These are phyloP conservation scores for Prunus salicina DNA, from an alignment of 306 rosid species.

Conservation along the genomic window DNA sequence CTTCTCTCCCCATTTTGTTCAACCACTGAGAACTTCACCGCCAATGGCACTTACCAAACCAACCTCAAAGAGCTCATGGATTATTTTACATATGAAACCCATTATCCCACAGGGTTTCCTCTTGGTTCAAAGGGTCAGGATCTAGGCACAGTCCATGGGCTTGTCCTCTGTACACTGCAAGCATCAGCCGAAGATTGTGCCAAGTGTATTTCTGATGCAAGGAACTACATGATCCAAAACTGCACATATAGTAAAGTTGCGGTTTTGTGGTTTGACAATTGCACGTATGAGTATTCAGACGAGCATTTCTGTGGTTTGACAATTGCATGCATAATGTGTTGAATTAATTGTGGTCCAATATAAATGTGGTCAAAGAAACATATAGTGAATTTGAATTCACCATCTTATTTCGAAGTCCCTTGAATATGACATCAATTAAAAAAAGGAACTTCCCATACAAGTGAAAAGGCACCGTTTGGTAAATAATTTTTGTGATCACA, in stretches of 20 bases:
- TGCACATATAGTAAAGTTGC: conserved; percentile 33
- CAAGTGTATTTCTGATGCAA: conserved; percentile 30
- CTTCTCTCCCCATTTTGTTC: conserved; percentile 5
- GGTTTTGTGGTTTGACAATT: conserved; percentile 29
- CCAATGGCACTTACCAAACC: not conserved
- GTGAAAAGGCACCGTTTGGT: no score
- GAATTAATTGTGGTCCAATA: no score
- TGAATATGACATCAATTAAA: no score
- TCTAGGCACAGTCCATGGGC: conserved; percentile 24
- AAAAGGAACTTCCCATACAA: no score
- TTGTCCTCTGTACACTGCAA: conserved; percentile 34
- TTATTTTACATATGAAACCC: conserved; percentile 20
- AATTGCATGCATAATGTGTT: no score
- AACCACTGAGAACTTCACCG: not conserved
- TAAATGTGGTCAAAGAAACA: no score
- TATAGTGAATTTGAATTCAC: no score
- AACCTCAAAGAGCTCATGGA: conserved; percentile 8
- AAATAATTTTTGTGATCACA: no score
- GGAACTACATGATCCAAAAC: conserved; percentile 6
- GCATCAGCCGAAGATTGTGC: conserved; percentile 37
- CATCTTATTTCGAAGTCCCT: no score
- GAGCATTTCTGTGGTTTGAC: no score
- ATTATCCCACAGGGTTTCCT: conserved; percentile 27
- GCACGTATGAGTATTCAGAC: not conserved
- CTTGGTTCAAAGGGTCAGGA: conserved; percentile 14